Evolutionary conservation across 1,284 basidiomycete genomes (phyloP).

Genomic region (Pyrrhoderma noxium): DNA sequence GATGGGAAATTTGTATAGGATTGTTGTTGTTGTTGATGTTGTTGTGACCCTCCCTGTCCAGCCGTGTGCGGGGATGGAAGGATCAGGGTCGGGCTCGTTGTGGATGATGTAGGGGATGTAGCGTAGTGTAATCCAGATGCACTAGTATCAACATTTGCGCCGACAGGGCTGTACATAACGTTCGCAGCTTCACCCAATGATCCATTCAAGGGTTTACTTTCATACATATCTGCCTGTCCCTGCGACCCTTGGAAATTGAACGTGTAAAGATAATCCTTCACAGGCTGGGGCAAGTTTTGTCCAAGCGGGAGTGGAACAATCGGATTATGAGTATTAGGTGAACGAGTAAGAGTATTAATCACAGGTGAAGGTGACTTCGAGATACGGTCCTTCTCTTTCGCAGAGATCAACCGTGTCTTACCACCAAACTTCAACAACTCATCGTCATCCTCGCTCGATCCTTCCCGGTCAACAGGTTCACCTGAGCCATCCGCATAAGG

Average conservation of each 20-base stretch:
- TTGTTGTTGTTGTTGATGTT: conserved; percentile 4
- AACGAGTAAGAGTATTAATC: conserved; percentile 37
- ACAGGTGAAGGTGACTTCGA: conserved; percentile 43
- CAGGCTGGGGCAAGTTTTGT: conserved; percentile 43
- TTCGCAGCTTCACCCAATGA: not conserved
- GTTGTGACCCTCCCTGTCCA: not conserved
- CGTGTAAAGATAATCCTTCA: conserved; percentile 60
- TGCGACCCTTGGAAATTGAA: conserved; percentile 32
- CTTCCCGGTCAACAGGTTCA: too few relatives aligned
- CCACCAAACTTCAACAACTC: conserved; percentile 67
- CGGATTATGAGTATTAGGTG: conserved; percentile 62
- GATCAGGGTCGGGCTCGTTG: conserved; percentile 13
- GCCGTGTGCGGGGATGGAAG: conserved; percentile 19
- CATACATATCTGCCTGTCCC: not conserved
- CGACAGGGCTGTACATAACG: not conserved
- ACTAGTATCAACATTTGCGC: not conserved
- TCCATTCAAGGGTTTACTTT: not conserved
- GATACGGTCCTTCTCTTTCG: conserved; percentile 38
- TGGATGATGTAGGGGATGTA: too few relatives aligned
- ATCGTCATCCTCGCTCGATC: conserved; percentile 37
- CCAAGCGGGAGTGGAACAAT: conserved; percentile 44
- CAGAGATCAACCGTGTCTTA: conserved; percentile 59
- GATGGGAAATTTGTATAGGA: conserved; percentile 41
- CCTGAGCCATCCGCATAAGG: conserved; percentile 37
- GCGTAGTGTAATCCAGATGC: too few relatives aligned